Percentiles rank a stretch among this genome's conserved stretches.
Evolutionary conservation across 139 green algal species (phyloP).

Genomic region (Haematococcus lacustris): DNA sequence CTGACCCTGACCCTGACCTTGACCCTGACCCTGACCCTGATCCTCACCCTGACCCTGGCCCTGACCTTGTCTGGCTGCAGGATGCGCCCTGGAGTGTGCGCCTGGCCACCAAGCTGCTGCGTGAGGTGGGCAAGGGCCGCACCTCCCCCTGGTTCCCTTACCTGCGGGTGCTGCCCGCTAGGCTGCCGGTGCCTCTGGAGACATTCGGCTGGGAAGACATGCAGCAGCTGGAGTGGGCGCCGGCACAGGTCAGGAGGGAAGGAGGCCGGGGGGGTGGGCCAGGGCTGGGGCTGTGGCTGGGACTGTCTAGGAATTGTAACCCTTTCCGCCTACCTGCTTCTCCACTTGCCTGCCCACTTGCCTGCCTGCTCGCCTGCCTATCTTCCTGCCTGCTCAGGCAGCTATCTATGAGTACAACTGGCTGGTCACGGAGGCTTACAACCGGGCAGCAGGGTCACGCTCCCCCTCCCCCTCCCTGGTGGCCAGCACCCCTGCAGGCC

Average conservation of each 20-base stretch:
- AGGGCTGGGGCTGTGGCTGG: not conserved
- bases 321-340: not conserved
- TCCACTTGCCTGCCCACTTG: not conserved
- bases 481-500: not conserved
- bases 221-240: conserved; percentile 34
- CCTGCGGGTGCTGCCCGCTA: conserved; percentile 49
- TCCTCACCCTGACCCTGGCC: no score
- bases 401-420: conserved; percentile 27
- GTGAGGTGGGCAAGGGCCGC: conserved; percentile 26
- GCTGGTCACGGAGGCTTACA: conserved; percentile 27
- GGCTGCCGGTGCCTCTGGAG: conserved; percentile 45
- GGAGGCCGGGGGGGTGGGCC: not conserved
- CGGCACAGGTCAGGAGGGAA: conserved; percentile 6
- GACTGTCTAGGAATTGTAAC: not conserved
- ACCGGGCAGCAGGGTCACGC: not conserved
- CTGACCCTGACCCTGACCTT: no score
- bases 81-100: conserved; percentile 62
- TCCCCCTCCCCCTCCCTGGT: no score
- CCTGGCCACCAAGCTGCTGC: conserved; percentile 63
- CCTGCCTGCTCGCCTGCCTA: not conserved
- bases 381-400: no score
- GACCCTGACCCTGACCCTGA: no score
- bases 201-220: conserved; percentile 41
- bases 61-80: no score
- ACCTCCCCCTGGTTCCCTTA: conserved; percentile 51